These are phyloP conservation scores for Corynespora cassiicola DNA, from an alignment of 2,329 filamentous ascomycete species.

Conservation along the genomic window DNA sequence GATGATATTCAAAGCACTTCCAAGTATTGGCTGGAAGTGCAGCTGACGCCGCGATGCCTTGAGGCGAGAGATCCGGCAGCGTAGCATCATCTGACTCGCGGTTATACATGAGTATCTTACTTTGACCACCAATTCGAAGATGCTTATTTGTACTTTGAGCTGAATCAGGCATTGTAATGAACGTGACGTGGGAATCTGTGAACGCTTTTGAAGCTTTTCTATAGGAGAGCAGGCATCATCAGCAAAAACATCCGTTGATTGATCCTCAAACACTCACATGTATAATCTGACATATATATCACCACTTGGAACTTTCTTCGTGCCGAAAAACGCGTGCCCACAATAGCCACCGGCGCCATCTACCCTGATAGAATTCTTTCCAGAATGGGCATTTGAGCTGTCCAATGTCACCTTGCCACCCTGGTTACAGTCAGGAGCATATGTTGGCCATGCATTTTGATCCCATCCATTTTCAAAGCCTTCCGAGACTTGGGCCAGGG, in stretches of 20 bases:
- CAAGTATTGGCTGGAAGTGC: constrained; percentile 59
- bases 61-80: constrained; percentile 65
- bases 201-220: constrained; percentile 65
- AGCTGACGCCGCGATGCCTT: constrained; percentile 63
- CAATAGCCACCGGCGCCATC: constrained; percentile 65
- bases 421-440: constrained; percentile 66
- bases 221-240: constrained; percentile 21
- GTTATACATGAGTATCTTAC: constrained; percentile 69
- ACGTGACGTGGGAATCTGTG: constrained; percentile 66
- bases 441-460: constrained; percentile 63
- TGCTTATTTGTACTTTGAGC: constrained; percentile 64
- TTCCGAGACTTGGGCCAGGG: constrained; percentile 61
- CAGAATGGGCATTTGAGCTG: constrained; percentile 59
- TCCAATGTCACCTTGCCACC: constrained; percentile 65
- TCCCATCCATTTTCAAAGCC: constrained; percentile 67
- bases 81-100: constrained; percentile 69
- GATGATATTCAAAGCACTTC: constrained; percentile 68
- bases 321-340: constrained; percentile 66
- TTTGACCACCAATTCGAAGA: constrained; percentile 67
- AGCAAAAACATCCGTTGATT: constrained; percentile 6
- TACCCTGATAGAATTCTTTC: constrained; percentile 78
- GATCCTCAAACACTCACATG: constrained; percentile 1
- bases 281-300: constrained; percentile 62
- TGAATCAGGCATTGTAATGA: constrained; percentile 69
- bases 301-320: constrained; percentile 61